Conservation (phyloP, 345 rosid species). For the Garcia nutans region DNA sequence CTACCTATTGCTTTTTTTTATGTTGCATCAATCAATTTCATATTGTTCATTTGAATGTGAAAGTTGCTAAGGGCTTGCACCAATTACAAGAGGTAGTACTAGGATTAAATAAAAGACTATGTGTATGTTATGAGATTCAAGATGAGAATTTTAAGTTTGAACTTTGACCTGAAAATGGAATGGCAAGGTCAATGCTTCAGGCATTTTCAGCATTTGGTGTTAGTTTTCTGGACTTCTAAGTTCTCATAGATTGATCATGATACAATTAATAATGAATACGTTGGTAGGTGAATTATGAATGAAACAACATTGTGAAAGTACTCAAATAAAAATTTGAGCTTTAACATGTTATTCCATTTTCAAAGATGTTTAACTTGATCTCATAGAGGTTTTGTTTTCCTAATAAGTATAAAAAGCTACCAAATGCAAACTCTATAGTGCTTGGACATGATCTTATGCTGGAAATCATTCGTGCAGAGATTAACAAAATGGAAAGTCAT, state of each 20-base stretch:
- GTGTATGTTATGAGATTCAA: no score
- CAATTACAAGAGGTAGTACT: not conserved
- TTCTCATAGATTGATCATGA: no score
- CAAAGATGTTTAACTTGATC: not conserved
- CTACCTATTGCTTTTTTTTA: no score
- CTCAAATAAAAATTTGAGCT: not conserved
- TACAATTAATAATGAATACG: no score
- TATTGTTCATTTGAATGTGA: not conserved
- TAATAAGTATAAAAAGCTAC: not conserved
- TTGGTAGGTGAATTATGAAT: not conserved
- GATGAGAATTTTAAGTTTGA: no score
- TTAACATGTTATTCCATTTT: not conserved
- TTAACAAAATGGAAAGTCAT: constrained; percentile 47
- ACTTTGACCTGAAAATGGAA: no score
- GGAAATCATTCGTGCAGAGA: constrained; percentile 45
- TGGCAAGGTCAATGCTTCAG: no score
- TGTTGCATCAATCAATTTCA: not conserved
- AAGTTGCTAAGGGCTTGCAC: not conserved
- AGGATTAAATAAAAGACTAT: no score
- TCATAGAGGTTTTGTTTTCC: not conserved
- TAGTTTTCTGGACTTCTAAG: no score
- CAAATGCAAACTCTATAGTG: not conserved
- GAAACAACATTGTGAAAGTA: not conserved
- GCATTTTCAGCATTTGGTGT: no score
- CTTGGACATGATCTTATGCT: not conserved